These are phyloP conservation scores for Aureobasidium leucospermi DNA, from an alignment of 2,329 filamentous ascomycete genomes.

Conservation along the genomic window DNA sequence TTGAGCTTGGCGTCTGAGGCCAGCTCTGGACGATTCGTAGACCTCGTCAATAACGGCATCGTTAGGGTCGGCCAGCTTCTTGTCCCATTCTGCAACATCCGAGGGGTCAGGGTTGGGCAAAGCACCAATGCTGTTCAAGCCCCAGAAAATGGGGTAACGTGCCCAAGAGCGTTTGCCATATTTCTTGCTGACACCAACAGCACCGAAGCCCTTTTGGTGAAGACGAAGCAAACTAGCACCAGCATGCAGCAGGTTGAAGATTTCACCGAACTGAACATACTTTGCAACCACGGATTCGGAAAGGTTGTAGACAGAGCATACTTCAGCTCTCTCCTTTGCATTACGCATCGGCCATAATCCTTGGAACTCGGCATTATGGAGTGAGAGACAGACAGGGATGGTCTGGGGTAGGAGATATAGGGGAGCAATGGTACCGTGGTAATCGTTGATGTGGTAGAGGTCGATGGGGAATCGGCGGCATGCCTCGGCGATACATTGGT, in stretches of 20 bases:
- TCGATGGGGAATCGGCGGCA: constrained; percentile 56
- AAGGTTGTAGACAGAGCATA: constrained; percentile 59
- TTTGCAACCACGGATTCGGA: constrained; percentile 48
- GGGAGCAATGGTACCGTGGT: constrained; percentile 56
- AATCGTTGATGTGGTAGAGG: constrained; percentile 61
- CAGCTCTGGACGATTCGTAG: constrained; percentile 47
- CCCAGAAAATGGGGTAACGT: constrained; percentile 64
- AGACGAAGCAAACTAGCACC: constrained; percentile 58
- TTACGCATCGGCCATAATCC: constrained; percentile 62
- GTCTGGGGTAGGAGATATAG: constrained; percentile 57
- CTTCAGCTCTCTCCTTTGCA: constrained; percentile 53
- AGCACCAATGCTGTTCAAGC: constrained; percentile 54
- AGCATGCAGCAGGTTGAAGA: constrained; percentile 63
- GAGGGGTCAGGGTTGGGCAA: constrained; percentile 60
- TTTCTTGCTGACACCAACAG: constrained; percentile 61
- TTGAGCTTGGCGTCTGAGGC: constrained; percentile 54
- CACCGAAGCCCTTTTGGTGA: constrained; percentile 61
- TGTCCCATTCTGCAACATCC: constrained; percentile 55
- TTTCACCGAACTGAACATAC: constrained; percentile 61
- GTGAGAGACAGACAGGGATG: constrained; percentile 55
- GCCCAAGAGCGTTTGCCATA: constrained; percentile 61
- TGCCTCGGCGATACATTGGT: constrained; percentile 59
- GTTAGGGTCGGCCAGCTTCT: constrained; percentile 43
- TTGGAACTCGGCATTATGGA: constrained; percentile 65
- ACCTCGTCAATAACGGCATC: constrained; percentile 47